phyloP scores from a whole-genome alignment of 441 rosid genomes.

The Lepidium campestre region DNA sequence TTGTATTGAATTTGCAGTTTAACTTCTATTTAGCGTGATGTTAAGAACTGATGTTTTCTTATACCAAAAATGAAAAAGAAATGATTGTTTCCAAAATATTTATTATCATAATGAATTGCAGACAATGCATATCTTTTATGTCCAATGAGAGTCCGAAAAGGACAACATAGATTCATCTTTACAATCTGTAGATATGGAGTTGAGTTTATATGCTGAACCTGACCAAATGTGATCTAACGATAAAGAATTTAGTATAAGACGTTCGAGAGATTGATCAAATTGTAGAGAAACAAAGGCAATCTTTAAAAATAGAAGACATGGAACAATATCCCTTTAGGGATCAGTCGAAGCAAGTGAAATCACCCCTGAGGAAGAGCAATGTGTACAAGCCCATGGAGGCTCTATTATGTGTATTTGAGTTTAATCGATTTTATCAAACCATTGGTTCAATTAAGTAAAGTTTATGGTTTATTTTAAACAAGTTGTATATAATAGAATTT shows the following conservation, averaged over 20 bases:
- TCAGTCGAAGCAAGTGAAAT: background rate
- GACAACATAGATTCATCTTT: slow-evolving; percentile 2
- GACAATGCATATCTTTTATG: background rate
- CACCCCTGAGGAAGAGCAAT: background rate
- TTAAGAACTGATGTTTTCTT: no score
- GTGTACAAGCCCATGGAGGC: background rate
- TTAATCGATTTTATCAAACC: no score
- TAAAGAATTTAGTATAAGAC: background rate
- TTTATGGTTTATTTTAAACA: no score
- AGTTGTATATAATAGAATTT: no score
- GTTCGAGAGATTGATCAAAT: background rate
- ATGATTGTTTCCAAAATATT: no score
- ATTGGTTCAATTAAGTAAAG: no score
- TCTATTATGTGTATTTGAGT: no score
- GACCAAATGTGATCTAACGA: background rate
- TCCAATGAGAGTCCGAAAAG: background rate
- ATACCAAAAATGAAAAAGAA: no score
- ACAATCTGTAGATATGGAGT: background rate
- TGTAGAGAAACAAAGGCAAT: slow-evolving; percentile 6
- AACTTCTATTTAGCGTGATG: no score
- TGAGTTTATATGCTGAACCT: slow-evolving; percentile 4
- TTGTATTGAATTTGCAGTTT: no score
- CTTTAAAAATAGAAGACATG: slow-evolving; percentile 21
- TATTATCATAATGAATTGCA: no score
- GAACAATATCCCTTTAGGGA: background rate